Evolutionary conservation across 176 grass and related monocot species (phyloP).

Genomic region (Eleusine indica): DNA sequence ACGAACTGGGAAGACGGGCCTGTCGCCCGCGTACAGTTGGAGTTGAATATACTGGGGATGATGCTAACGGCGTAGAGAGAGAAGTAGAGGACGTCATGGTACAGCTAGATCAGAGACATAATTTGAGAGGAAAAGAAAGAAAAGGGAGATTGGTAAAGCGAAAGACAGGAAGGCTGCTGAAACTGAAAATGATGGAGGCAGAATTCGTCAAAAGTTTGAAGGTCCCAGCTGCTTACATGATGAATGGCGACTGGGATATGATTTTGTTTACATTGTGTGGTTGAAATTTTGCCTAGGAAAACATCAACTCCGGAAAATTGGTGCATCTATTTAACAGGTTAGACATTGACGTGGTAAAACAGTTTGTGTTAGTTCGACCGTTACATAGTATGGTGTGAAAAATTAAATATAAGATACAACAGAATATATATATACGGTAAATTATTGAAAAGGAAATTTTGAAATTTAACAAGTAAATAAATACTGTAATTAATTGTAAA

Average conservation of each 20-base stretch:
- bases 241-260: background rate
- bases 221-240: background rate
- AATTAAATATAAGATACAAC: background rate
- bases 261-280: background rate
- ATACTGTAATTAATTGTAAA: no score
- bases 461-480: background rate
- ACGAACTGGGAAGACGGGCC: background rate
- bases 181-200: background rate
- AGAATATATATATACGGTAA: background rate
- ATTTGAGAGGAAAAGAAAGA: background rate
- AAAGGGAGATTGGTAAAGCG: background rate
- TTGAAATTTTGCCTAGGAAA: background rate
- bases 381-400: background rate
- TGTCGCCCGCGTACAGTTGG: background rate
- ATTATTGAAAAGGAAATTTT: background rate
- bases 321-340: fast-evolving
- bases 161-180: background rate
- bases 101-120: conserved; percentile 15
- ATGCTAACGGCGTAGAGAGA: background rate
- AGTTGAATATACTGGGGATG: background rate
- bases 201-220: conserved; percentile 32
- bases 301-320: background rate
- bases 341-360: background rate
- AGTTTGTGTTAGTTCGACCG: background rate
- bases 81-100: background rate